Percentiles rank a stretch among this genome's conserved stretches.
These are phyloP conservation scores for Mycena rosella DNA, from an alignment of 768 basidiomycete genomes.

Conservation along the genomic window DNA sequence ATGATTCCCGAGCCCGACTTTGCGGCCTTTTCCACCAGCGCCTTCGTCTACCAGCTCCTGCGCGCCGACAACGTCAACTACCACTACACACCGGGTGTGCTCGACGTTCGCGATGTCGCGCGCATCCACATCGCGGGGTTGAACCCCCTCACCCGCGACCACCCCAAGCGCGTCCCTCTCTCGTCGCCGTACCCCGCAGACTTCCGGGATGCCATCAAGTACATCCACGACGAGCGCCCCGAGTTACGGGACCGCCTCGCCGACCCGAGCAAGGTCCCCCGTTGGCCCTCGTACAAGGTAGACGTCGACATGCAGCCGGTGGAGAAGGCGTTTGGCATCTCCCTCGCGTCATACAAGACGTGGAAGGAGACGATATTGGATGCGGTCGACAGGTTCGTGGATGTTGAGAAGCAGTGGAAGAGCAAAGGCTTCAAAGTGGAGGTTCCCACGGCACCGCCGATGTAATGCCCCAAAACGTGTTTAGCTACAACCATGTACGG, in stretches of 20 bases:
- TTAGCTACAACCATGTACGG: too few species aligned
- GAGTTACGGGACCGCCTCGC: too few species aligned
- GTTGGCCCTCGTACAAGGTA: slow-evolving; percentile 30
- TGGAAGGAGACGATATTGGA: too few species aligned
- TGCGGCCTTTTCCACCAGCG: neutral
- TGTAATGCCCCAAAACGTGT: too few species aligned
- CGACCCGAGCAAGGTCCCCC: too few species aligned
- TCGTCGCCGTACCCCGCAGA: too few species aligned
- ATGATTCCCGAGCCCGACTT: slow-evolving; percentile 15
- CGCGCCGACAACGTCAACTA: slow-evolving; percentile 28
- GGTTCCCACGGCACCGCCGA: slow-evolving; percentile 25
- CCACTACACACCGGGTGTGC: slow-evolving; percentile 16
- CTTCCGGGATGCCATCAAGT: too few species aligned
- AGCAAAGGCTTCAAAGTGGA: slow-evolving; percentile 32
- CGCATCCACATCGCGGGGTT: too few species aligned
- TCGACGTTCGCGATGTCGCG: neutral
- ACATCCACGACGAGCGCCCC: too few species aligned
- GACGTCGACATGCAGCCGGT: slow-evolving; percentile 35
- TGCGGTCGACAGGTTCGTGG: slow-evolving; percentile 30
- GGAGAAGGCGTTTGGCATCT: slow-evolving; percentile 40
- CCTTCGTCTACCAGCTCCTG: slow-evolving; percentile 33
- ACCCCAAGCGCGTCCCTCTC: too few species aligned
- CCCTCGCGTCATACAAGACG: slow-evolving; percentile 14
- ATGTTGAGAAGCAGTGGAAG: slow-evolving; percentile 33
- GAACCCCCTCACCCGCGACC: too few species aligned